Evolutionary conservation across 2,329 filamentous ascomycete species (phyloP).

Genomic region (Botrytis elliptica): DNA sequence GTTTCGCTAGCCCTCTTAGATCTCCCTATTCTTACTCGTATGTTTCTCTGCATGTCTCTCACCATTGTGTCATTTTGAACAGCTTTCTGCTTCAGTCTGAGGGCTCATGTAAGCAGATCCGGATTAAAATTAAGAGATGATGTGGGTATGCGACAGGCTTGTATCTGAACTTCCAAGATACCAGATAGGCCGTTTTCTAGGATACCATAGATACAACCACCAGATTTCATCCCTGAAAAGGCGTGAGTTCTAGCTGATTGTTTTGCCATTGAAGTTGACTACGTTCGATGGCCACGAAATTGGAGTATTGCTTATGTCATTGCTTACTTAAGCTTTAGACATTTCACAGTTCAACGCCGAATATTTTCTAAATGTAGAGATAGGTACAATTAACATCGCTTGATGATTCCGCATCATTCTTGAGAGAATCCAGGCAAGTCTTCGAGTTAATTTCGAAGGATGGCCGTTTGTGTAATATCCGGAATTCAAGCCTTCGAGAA

Average conservation of each 20-base stretch:
- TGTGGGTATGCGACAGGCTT: neutral
- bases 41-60: rapidly evolving
- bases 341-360: neutral
- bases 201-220: neutral
- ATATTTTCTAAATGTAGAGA: no score
- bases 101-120: neutral
- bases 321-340: neutral
- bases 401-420: neutral
- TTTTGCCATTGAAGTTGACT: neutral
- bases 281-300: neutral
- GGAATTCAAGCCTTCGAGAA: no score
- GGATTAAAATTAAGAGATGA: neutral
- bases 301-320: neutral
- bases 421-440: no score
- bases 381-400: neutral
- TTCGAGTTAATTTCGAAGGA: neutral
- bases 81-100: neutral
- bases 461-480: neutral
- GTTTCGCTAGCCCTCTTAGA: rapidly evolving
- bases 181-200: neutral
- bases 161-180: neutral
- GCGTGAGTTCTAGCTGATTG: neutral
- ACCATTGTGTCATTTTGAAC: neutral
- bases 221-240: rapidly evolving
- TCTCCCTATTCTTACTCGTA: rapidly evolving